Evolutionary conservation across 2,329 filamentous ascomycete genomes (phyloP), one percentile per base, ranked within the genome.

Genomic region (Neurospora crassa): DNA sequence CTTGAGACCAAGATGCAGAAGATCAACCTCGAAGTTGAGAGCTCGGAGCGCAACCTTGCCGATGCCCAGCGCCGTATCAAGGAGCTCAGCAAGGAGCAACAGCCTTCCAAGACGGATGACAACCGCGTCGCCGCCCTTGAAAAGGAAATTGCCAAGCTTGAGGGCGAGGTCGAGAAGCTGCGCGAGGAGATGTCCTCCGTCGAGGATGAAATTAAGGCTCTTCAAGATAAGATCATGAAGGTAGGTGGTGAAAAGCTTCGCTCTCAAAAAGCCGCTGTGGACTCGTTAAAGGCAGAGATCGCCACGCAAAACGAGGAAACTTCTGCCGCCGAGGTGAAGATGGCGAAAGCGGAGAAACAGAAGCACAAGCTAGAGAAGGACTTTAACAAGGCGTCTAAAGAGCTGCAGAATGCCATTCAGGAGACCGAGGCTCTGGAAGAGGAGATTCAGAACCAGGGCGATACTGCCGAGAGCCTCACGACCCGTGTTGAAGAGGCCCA

Each of bases 181-280:
- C 92, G 90, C 73, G 85, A 88, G 11, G 93, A 98, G 81, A 97
- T 92, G n/a, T 89, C 92, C 1, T 96, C 91, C 67, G 90, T 97
- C 10, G 96, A 99, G 79, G 90, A 91, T 37, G 96, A 98, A 80
- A 98, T 99, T 81, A 95, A 97, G 82, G 87, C 87, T 24, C 85
- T 99, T 1, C 95, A 99, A 79, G 91, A 96, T 85, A 97, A 94
- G 84, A 99, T 99, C 78, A 98, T 99, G 96, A 91, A 97, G 81
- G 91, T 97, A 74, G 96, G 96, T 78, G 96, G 96, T 81, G 94
- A 98, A 77, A 94, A 93, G 81, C 89, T 99, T 20, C 91, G 96
- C 70, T 88, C 91, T 20, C 95, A 99, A 79, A 94, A 96, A 76
- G 90, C 93, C 73, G 96, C 92, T 84, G 94, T 99, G 42, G 95